A percentile compares a stretch with the other conserved stretches of the same genome.
These are phyloP conservation scores for Juncus effusus DNA, from an alignment of 176 grass and related monocot genomes.

Conservation along the genomic window DNA sequence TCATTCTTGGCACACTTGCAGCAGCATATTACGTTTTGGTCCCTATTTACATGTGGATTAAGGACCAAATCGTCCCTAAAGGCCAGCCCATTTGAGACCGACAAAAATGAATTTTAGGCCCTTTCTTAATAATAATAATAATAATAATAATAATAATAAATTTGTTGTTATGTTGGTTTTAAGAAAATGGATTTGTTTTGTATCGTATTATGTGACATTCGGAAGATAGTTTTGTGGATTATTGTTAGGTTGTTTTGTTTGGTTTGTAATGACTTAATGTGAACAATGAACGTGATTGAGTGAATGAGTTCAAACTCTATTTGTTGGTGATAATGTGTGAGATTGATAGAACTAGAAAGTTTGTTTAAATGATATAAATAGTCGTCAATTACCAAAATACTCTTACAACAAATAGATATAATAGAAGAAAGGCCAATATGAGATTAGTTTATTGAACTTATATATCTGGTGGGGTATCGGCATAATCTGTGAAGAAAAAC, in stretches of 20 bases:
- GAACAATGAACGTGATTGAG: too few species aligned
- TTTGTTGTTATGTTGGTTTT: slow-evolving; percentile 3
- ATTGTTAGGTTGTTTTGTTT: too few species aligned
- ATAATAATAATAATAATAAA: not conserved
- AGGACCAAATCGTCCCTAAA: slow-evolving; percentile 92
- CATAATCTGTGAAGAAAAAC: slow-evolving; percentile 13
- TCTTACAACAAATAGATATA: too few species aligned
- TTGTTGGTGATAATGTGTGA: too few species aligned
- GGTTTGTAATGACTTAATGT: too few species aligned
- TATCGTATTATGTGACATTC: not conserved
- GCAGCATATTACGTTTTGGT: slow-evolving; percentile 86
- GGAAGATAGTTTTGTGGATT: too few species aligned
- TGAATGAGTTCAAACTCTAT: too few species aligned
- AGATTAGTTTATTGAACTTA: too few species aligned
- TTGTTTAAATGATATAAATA: too few species aligned
- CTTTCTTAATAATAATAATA: slow-evolving; percentile 19
- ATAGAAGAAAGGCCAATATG: too few species aligned
- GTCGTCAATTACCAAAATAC: too few species aligned
- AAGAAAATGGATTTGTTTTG: slow-evolving; percentile 6
- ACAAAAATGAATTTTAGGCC: not conserved
- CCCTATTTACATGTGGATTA: slow-evolving; percentile 99
- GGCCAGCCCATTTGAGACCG: slow-evolving; percentile 42
- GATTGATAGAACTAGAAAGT: too few species aligned
- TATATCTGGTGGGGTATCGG: slow-evolving; percentile 40
- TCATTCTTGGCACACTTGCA: slow-evolving; percentile 62